These are phyloP conservation scores for Nymphaea colorata DNA, from an alignment of 164 flowering plant species.

Conservation along the genomic window DNA sequence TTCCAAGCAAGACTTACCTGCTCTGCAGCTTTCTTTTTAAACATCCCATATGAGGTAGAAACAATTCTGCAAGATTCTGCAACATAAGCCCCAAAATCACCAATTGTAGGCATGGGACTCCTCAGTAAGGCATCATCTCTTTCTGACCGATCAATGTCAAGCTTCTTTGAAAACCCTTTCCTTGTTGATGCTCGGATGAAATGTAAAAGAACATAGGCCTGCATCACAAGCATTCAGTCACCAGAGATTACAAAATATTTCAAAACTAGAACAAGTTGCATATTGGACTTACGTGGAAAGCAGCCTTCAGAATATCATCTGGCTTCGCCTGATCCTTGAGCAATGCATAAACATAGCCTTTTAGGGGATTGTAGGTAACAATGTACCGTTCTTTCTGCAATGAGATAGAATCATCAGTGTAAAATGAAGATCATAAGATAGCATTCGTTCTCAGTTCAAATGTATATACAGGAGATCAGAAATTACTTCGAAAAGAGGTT, in stretches of 20 bases:
- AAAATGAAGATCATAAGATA: not conserved
- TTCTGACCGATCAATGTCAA: slow-evolving; percentile 11
- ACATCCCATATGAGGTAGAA: slow-evolving; percentile 51
- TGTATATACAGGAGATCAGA: not conserved
- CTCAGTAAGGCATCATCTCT: slow-evolving; percentile 9
- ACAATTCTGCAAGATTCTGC: slow-evolving; percentile 83
- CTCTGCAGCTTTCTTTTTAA: slow-evolving; percentile 76
- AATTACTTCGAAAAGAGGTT: slow-evolving; percentile 81
- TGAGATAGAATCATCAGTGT: not conserved
- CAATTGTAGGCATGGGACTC: slow-evolving; percentile 12
- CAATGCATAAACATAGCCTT: slow-evolving; percentile 81
- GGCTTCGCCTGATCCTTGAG: slow-evolving; percentile 88
- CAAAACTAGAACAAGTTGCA: slow-evolving; percentile 1
- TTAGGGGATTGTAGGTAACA: slow-evolving; percentile 77
- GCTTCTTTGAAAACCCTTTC: slow-evolving; percentile 12
- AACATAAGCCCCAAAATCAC: slow-evolving; percentile 46
- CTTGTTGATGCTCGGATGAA: slow-evolving; percentile 41
- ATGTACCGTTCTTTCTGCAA: slow-evolving; percentile 77
- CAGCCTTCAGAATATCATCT: slow-evolving; percentile 94
- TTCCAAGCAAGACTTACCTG: slow-evolving; percentile 36
- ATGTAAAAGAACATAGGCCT: slow-evolving; percentile 92
- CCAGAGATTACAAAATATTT: not conserved
- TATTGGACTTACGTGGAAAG: slow-evolving; percentile 70
- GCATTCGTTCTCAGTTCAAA: not conserved
- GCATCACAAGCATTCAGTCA: slow-evolving; percentile 10